Conservation (phyloP, 768 basidiomycete genomes). For the Porphyrellus cyaneotinctus region DNA sequence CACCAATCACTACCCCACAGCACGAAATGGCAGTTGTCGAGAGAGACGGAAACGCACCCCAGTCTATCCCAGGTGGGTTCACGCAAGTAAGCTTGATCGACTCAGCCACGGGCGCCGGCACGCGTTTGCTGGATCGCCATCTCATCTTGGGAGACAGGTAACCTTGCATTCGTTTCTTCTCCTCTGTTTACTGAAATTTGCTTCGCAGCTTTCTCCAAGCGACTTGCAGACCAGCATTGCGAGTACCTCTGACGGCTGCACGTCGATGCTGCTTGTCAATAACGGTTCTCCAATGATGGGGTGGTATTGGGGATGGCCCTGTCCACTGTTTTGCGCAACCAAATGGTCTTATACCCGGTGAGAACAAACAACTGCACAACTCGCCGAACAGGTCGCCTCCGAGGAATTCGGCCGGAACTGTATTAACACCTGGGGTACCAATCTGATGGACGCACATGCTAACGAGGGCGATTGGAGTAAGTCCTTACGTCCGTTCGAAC, state of each 20-base stretch:
- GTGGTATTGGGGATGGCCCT: too few species aligned
- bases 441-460: constrained; percentile 90
- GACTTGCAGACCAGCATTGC: constrained; percentile 35
- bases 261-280: too few species aligned
- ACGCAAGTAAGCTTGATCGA: constrained; percentile 54
- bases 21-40: constrained; percentile 51
- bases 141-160: constrained; percentile 81
- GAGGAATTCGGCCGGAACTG: constrained; percentile 39
- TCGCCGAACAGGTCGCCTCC: constrained; percentile 53
- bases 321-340: constrained; percentile 34
- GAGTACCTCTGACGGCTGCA: too few species aligned
- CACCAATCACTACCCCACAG: constrained; percentile 30
- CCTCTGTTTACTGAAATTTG: not conserved
- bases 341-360: constrained; percentile 70
- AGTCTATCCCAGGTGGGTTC: constrained; percentile 30
- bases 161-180: not conserved
- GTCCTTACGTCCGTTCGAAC: not conserved
- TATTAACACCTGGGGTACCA: constrained; percentile 71
- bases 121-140: constrained; percentile 96
- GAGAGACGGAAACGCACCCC: constrained; percentile 29
- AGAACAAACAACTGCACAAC: constrained; percentile 49
- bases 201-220: constrained; percentile 41
- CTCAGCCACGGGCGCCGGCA: constrained; percentile 87
- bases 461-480: constrained; percentile 53
- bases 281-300: too few species aligned